Base-by-base conservation (phyloP, 2,329 filamentous ascomycete genomes). In the Aspergillus fructus region DNA sequence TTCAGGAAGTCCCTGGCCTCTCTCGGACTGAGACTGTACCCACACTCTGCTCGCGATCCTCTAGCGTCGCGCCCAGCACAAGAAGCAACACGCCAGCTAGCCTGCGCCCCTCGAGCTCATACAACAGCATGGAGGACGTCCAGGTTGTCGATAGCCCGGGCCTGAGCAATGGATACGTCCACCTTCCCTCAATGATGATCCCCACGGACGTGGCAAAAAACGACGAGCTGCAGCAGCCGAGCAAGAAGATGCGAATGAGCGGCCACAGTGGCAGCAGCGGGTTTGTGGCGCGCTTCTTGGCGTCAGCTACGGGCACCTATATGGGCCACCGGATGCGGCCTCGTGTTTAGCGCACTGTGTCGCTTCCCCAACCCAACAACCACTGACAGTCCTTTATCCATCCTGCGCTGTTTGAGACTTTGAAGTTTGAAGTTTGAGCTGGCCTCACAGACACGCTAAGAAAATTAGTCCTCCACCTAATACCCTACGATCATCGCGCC, bases 241-340 rank as follows among this genome's bases (percentile, higher is more conserved):
- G 64, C 58, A 79, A 78, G 69, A 78, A 77, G 58, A 65, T 74
- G 59, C 77, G 76, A 59, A 66, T 69, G 21, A 65, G 66, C 27
- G 62, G 62, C 21, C 65, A 71, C 39, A 51, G 61, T 3, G 65
- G 68, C 37, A 62, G 68, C n/a, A 68, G 71, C 23, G 73, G 76
- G 27, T 70, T 78, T 27, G 74, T 79, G 46, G 75, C 76, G 27
- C 67, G 76, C 15, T 76, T 79, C 62, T 67, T 79, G 48, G 76
- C 72, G 23, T 76, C 75, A 5, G 76, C 76, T 7, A 71, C 76
- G 1, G 71, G 71, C 7, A 73, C 74, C 2, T 78, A 78, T 59
- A 74, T 74, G 68, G 71, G 71, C 12, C 69, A 70, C 50, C 71
- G 74, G 33, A 72, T 69, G 50, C 72, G 74, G 34, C 64, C 68